Percentiles rank a stretch among this genome's conserved stretches.
Conservation (phyloP, 257 asterid species). For the Echium plantagineum region DNA sequence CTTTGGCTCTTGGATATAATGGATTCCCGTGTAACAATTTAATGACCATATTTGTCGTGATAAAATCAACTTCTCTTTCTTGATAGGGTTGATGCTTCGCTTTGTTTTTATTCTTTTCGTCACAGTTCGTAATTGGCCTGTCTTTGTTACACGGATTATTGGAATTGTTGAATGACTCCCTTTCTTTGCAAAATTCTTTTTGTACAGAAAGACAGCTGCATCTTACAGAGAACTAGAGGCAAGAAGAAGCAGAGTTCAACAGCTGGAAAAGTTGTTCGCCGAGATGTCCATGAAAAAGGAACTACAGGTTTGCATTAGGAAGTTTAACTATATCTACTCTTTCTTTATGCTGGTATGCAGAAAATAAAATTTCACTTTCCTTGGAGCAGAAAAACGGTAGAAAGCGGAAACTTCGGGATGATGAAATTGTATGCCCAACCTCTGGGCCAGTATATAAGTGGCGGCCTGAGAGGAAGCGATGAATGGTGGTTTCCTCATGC, state of each 20-base stretch:
- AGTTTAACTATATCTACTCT: background rate
- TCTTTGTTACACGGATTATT: no score
- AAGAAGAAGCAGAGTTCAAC: slow-evolving; percentile 52
- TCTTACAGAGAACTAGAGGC: slow-evolving; percentile 73
- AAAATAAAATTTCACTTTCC: background rate
- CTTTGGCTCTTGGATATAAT: no score
- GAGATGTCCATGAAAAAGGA: slow-evolving; percentile 86
- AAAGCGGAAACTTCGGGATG: slow-evolving; percentile 80
- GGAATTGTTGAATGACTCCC: no score
- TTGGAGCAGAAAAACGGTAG: slow-evolving; percentile 62
- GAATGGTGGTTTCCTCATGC: slow-evolving; percentile 12
- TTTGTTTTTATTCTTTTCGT: no score
- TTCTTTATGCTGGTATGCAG: background rate
- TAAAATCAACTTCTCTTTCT: no score
- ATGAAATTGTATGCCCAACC: slow-evolving; percentile 53
- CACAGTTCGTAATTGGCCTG: no score
- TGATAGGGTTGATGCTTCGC: no score
- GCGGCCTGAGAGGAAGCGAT: slow-evolving; percentile 63
- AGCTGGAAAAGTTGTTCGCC: slow-evolving; percentile 58
- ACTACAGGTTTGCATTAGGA: slow-evolving; percentile 38
- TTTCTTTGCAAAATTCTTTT: background rate
- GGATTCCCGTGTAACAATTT: no score
- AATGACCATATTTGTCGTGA: no score
- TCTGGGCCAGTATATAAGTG: slow-evolving; percentile 61
- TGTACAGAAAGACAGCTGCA: slow-evolving; percentile 46